Evolutionary conservation across 2,329 filamentous ascomycete species (phyloP).

Genomic region (Ascochyta viciae-villosae): DNA sequence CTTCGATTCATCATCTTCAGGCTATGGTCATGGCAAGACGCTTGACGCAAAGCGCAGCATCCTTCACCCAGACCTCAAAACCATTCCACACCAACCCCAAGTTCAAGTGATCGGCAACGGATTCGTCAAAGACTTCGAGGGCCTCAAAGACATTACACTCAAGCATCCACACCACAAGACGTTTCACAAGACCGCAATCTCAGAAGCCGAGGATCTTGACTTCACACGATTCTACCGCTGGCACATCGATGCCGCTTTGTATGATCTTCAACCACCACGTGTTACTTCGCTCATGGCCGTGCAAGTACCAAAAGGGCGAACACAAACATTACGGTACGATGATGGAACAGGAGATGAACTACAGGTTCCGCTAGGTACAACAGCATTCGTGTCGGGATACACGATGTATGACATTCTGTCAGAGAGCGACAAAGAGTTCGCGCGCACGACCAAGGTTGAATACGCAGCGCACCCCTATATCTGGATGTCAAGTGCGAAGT

Average conservation of each 20-base stretch:
- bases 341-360: constrained; percentile 72
- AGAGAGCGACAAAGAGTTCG: constrained; percentile 71
- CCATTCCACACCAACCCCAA: constrained; percentile 79
- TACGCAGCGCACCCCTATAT: constrained; percentile 83
- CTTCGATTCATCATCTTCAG: constrained; percentile 71
- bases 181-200: constrained; percentile 72
- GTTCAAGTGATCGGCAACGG: constrained; percentile 84
- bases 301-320: constrained; percentile 67
- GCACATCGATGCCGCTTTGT: constrained; percentile 82
- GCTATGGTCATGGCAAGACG: constrained; percentile 79
- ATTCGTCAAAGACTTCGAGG: constrained; percentile 72
- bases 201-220: constrained; percentile 65
- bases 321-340: constrained; percentile 74
- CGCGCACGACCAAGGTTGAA: constrained; percentile 70
- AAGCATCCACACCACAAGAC: constrained; percentile 79
- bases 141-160: constrained; percentile 70
- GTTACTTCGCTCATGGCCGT: constrained; percentile 78
- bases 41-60: constrained; percentile 70
- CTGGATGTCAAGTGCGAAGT: constrained; percentile 77
- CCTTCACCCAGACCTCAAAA: constrained; percentile 81
- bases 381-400: constrained; percentile 76
- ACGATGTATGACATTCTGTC: constrained; percentile 73
- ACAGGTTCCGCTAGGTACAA: constrained; percentile 75
- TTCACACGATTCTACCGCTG: constrained; percentile 73
- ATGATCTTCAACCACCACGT: constrained; percentile 75